Evolutionary conservation across 805 yeast genomes (phyloP), one percentile per base, ranked within the genome.

Genomic region (Metschnikowia hibisci): DNA sequence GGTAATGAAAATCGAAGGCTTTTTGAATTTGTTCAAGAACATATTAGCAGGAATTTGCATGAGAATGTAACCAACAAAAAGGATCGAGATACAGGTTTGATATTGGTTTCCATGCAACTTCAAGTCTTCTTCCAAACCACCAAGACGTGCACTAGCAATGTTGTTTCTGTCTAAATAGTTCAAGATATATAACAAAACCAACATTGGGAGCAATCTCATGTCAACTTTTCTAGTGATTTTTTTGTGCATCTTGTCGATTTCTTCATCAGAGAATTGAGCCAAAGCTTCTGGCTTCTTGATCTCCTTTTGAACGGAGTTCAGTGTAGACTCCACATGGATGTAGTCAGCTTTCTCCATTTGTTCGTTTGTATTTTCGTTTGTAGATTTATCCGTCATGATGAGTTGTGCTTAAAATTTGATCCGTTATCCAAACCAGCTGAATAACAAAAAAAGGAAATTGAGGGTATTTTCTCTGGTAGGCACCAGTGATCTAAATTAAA

Each of bases 91-190:
- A 57, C 73, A 67, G 4, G 76, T 74, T 52, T 77, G 76, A 46
- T 73, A 75, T 51, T 74, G 69, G 32, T 55, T 56, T 6, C 77
- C 77, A 4, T 55, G 47, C 32, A 75, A 59, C 1, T 64, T 63
- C 39, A 75, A 56, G 44, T 75, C 79, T 7, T 62, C 61, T 48
- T 66, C 66, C 47, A 77, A 56, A 12, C 78, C 79, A 32, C 77
- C 81, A 31, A 74, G 63, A 44, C 77, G 64, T 2, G 81, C 81
- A 52, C 74, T 70, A 10, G 81, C 81, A 49, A 77, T 73, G 50
- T 76, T 77, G 48, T 74, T 72, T 41, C 81, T 54, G 55, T 77
- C 81, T 39, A 77, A 60, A 50, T 69, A 75, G 50, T 77, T 77
- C 47, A 78, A 64, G 46, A 77, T 72, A 53, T 76, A 77, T 50